phyloP scores from a whole-genome alignment of 2,329 filamentous ascomycete genomes.

The Lachnellula subtilissima region DNA sequence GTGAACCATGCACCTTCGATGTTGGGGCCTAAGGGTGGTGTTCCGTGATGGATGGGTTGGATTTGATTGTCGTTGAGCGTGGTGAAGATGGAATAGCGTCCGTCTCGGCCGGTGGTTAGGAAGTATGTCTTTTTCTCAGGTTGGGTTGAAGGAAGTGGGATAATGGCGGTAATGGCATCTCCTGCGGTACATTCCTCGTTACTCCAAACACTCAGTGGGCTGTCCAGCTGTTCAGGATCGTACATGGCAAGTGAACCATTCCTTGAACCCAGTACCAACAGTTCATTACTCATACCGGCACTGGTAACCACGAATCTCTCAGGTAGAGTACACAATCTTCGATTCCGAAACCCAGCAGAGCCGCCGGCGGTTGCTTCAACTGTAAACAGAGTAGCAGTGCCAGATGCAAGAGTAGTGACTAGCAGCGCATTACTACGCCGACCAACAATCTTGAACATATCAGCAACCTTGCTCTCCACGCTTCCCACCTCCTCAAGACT shows the following conservation, averaged over 20 bases:
- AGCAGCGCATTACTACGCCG: constrained; percentile 12
- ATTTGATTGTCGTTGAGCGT: constrained; percentile 15
- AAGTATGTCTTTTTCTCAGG: constrained; percentile 41
- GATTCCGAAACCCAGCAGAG: not conserved
- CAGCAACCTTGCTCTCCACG: constrained; percentile 24
- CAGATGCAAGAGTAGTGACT: constrained; percentile 32
- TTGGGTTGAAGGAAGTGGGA: constrained; percentile 36
- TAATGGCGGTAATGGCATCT: constrained; percentile 66
- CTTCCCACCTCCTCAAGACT: constrained; percentile 17
- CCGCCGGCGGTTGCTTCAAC: constrained; percentile 9
- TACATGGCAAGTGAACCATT: constrained; percentile 50
- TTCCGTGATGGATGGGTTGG: constrained; percentile 58
- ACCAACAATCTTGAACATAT: constrained; percentile 30
- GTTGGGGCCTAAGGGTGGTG: constrained; percentile 67
- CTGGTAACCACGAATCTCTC: constrained; percentile 45
- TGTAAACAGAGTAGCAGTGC: constrained; percentile 30
- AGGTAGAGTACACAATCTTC: constrained; percentile 25
- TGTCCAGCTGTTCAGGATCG: constrained; percentile 18
- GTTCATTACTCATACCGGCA: constrained; percentile 38
- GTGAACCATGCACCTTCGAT: constrained; percentile 67
- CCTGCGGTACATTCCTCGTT: constrained; percentile 31
- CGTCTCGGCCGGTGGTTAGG: constrained; percentile 71
- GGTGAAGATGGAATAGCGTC: constrained; percentile 61
- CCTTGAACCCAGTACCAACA: constrained; percentile 51
- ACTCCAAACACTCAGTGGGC: constrained; percentile 16